A percentile compares a stretch with the other conserved stretches of the same genome.
Conservation (phyloP, 2,329 filamentous ascomycete species). For the Monilinia vaccinii-corymbosi region DNA sequence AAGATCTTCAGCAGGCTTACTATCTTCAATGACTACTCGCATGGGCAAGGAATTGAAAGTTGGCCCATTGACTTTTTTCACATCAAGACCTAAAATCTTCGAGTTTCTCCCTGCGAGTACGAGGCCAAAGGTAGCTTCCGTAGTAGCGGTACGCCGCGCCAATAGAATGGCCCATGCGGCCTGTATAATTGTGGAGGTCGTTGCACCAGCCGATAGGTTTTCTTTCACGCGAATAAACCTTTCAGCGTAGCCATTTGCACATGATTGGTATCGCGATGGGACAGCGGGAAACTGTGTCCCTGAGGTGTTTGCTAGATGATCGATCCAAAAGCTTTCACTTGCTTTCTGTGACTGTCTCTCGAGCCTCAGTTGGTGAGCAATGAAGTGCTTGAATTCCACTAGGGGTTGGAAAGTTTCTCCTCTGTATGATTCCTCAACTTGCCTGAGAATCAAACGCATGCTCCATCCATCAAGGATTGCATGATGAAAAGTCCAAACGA, state of each 20-base stretch:
- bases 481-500: slow-evolving; percentile 46
- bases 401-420: background rate
- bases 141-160: slow-evolving; percentile 31
- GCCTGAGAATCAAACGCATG: slow-evolving; percentile 26
- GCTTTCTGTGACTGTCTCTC: background rate
- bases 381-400: background rate
- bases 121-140: slow-evolving; percentile 36
- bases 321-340: slow-evolving; percentile 37
- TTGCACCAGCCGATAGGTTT: slow-evolving; percentile 9
- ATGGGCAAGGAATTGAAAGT: slow-evolving; percentile 34
- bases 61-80: slow-evolving; percentile 33
- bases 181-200: slow-evolving; percentile 16
- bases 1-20: background rate
- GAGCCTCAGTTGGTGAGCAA: background rate
- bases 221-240: background rate
- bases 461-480: slow-evolving; percentile 48
- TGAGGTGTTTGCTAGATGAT: slow-evolving; percentile 35
- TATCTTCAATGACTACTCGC: slow-evolving; percentile 29
- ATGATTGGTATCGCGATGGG: background rate
- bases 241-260: background rate
- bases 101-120: slow-evolving; percentile 36
- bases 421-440: slow-evolving; percentile 13
- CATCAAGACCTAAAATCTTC: slow-evolving; percentile 31
- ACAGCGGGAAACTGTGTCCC: slow-evolving; percentile 39
- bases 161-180: slow-evolving; percentile 35